Base-by-base conservation (phyloP, 2,329 filamentous ascomycete genomes). In the Stenocarpella maydis region DNA sequence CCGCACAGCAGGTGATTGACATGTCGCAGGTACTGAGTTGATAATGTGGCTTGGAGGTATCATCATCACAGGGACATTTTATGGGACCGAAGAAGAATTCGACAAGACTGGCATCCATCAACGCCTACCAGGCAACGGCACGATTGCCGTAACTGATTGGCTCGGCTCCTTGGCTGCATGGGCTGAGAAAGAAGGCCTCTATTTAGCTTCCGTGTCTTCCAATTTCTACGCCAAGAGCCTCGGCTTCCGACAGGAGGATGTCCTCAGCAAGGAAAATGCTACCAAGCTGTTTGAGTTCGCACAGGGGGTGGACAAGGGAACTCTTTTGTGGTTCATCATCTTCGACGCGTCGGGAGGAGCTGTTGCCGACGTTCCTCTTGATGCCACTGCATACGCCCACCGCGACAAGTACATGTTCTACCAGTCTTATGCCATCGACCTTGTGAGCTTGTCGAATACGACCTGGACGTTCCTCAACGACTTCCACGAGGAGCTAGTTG, bases 331-430 rank as follows among this genome's bases (percentile, higher is more conserved):
- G 87, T 86, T 87, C 74, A 79, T 90, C 68, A 88, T 90, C 52
- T 91, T 90, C 74, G 87, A 91, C 74, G 83, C 87, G 1, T 82
- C 84, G 19, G 89, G 88, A 52, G 90, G 90, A 12, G 88, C 88
- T 15, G 83, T 88, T 63, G 84, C 82, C 72, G 88, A 91, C 69
- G 79, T 86, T 1, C 78, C 88, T 0, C 76, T 77, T 71, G 82
- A 89, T 72, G 85, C 84, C 12, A 90, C 89, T 0, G 85, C 88
- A 9, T 91, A 90, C 74, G 84, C 86, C 0, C 89, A 91, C 74
- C 85, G 90, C 55, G 87, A 91, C 80, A 87, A 87, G 72, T 73
- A 90, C 49, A 85, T 91, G 78, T 90, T 89, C 79, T 85, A 89
- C 75, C 87, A 91, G 74, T 86, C 85, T 0, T 91, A 91, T 74